Conservation (phyloP, 805 yeast species). For the Hanseniaspora clermontiae region DNA sequence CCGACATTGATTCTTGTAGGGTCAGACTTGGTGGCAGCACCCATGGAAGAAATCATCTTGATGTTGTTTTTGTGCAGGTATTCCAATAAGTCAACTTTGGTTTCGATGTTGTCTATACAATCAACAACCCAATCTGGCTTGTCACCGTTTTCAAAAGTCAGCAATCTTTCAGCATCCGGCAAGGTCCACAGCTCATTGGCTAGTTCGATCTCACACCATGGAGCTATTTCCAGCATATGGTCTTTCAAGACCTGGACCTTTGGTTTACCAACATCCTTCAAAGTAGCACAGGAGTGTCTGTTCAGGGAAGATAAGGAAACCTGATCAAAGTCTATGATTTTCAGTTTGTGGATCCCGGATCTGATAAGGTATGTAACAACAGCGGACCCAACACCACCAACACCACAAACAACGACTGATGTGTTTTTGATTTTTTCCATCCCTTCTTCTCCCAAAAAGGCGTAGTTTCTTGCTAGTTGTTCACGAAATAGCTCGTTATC, state of each 20-base stretch:
- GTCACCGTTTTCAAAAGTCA: conserved; percentile 35
- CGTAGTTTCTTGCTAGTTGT: conserved; percentile 87
- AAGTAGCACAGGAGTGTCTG: conserved; percentile 88
- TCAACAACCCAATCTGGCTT: conserved; percentile 75
- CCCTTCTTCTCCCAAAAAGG: conserved; percentile 80
- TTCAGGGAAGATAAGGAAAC: conserved; percentile 83
- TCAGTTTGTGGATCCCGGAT: conserved; percentile 70
- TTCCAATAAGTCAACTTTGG: conserved; percentile 81
- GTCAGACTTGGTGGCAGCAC: conserved; percentile 94
- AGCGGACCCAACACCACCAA: conserved; percentile 99
- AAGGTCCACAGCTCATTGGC: conserved; percentile 65
- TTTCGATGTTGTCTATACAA: conserved; percentile 92
- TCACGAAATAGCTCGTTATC: conserved; percentile 71
- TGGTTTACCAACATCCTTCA: conserved; percentile 81
- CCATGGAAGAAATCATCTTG: conserved; percentile 81
- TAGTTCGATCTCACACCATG: conserved; percentile 84
- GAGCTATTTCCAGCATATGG: conserved; percentile 66
- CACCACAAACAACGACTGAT: conserved; percentile 72
- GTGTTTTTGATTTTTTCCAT: conserved; percentile 58
- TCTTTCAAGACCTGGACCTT: conserved; percentile 69
- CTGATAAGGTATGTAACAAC: conserved; percentile 81
- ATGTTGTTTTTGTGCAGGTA: conserved; percentile 51
- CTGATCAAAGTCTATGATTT: conserved; percentile 90
- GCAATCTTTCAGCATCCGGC: conserved; percentile 48
- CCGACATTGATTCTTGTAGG: conserved; percentile 83